Evolutionary conservation across 1,284 basidiomycete species (phyloP).

Genomic region (Fomes fomentarius): DNA sequence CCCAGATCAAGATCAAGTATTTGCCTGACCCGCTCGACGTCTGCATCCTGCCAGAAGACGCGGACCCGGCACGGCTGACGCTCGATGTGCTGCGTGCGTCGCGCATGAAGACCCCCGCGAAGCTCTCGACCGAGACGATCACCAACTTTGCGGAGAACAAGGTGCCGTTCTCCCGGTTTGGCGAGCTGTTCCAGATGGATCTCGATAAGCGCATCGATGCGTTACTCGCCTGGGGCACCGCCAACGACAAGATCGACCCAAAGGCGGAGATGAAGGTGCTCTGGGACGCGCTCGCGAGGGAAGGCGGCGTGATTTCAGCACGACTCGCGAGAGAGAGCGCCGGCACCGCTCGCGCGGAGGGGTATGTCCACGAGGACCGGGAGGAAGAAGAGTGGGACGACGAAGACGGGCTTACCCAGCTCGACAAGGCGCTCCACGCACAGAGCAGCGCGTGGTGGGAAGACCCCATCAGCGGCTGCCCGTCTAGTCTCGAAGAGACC

Average conservation of each 20-base stretch:
- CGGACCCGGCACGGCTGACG: constrained; percentile 37
- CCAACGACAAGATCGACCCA: not conserved
- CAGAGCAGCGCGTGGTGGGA: constrained; percentile 37
- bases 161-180: constrained; percentile 36
- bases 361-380: constrained; percentile 22
- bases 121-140: constrained; percentile 46
- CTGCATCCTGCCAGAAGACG: constrained; percentile 12
- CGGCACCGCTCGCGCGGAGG: constrained; percentile 36
- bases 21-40: constrained; percentile 2
- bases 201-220: constrained; percentile 16
- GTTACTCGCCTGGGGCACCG: constrained; percentile 27
- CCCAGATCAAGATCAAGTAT: constrained; percentile 47
- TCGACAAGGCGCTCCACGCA: constrained; percentile 14
- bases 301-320: constrained; percentile 35
- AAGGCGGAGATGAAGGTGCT: constrained; percentile 34
- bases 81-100: constrained; percentile 45
- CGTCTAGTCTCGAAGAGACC: constrained; percentile 45
- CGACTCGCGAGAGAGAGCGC: constrained; percentile 34
- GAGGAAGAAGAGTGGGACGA: constrained; percentile 24
- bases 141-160: constrained; percentile 51
- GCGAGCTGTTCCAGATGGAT: constrained; percentile 29
- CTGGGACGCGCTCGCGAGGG: constrained; percentile 36
- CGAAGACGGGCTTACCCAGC: constrained; percentile 22
- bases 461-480: constrained; percentile 44
- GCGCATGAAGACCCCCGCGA: constrained; percentile 37